A percentile compares a stretch with the other conserved stretches of the same genome.
Conservation (phyloP, 768 basidiomycete genomes). For the Mycena filopes region DNA sequence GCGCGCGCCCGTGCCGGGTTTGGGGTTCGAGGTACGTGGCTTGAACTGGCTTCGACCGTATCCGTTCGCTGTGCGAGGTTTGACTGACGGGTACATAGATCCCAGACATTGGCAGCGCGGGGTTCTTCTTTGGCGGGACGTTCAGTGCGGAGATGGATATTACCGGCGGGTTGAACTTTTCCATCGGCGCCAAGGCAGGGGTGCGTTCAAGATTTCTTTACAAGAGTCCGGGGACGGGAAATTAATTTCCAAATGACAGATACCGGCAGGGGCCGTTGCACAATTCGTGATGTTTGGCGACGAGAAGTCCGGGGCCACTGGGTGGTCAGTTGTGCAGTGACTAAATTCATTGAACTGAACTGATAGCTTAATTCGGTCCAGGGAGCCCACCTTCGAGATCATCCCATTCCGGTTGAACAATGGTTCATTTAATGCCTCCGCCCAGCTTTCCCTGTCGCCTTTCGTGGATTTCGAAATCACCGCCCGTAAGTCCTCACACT, state of each 20-base stretch:
- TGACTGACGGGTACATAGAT: no score
- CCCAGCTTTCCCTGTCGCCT: conserved; percentile 7
- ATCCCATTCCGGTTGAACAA: conserved; percentile 23
- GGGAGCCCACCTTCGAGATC: conserved; percentile 11
- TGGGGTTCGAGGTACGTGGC: background rate
- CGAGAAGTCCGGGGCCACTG: conserved; percentile 1
- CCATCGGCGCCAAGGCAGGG: conserved; percentile 12
- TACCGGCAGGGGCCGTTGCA: conserved; percentile 7
- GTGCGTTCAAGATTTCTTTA: background rate
- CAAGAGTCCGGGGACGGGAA: background rate
- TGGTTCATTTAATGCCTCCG: conserved; percentile 13
- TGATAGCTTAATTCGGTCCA: background rate
- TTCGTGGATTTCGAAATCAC: conserved; percentile 15
- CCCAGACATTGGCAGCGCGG: background rate
- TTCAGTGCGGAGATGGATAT: background rate
- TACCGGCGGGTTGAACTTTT: conserved; percentile 12
- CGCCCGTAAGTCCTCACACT: background rate
- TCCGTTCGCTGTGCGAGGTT: no score
- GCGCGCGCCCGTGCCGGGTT: background rate
- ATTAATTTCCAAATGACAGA: conserved; percentile 1
- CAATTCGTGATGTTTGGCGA: conserved; percentile 12
- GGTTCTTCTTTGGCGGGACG: conserved; percentile 20
- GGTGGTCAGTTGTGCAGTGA: background rate
- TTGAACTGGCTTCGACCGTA: background rate
- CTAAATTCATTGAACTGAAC: no score